phyloP scores from a whole-genome alignment of 768 basidiomycete species.

The Boletales sp. region DNA sequence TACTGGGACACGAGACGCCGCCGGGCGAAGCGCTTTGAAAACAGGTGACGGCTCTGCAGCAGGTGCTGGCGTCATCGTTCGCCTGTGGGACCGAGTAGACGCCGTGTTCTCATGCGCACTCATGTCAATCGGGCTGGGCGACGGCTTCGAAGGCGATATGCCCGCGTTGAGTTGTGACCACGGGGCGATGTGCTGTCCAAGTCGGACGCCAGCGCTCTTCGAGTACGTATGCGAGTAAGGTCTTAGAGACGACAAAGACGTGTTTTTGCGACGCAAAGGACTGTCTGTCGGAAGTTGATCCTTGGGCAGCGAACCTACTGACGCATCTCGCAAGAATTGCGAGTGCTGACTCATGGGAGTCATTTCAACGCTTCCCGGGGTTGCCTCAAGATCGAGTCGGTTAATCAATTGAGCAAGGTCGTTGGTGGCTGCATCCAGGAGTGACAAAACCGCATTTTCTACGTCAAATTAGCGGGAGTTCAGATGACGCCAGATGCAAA shows the following conservation, averaged over 20 bases:
- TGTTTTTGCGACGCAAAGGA: conserved; percentile 37
- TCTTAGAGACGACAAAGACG: conserved; percentile 47
- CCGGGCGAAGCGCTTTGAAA: conserved; percentile 57
- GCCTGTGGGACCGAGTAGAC: conserved; percentile 39
- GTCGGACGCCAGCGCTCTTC: conserved; percentile 18
- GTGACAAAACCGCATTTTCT: conserved; percentile 54
- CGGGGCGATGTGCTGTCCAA: conserved; percentile 61
- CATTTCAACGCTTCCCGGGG: conserved; percentile 53
- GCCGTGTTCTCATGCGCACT: conserved; percentile 27
- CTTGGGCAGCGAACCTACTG: conserved; percentile 31
- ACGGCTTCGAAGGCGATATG: conserved; percentile 37
- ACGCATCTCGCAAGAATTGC: conserved; percentile 13
- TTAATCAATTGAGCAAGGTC: conserved; percentile 78
- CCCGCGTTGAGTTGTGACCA: conserved; percentile 48
- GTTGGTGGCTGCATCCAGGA: conserved; percentile 77
- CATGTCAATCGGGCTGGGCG: conserved; percentile 16
- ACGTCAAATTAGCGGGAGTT: not conserved
- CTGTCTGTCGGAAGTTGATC: conserved; percentile 30
- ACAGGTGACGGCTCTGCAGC: conserved; percentile 55
- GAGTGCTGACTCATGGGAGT: conserved; percentile 38
- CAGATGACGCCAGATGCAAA: not conserved
- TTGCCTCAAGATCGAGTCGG: conserved; percentile 77
- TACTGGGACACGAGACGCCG: conserved; percentile 30
- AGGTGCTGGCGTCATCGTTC: conserved; percentile 55
- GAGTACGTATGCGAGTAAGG: conserved; percentile 43